Evolutionary conservation across 352 stramenopile species (phyloP), one percentile per base, ranked within the genome.

Genomic region (Pythium monospermum): DNA sequence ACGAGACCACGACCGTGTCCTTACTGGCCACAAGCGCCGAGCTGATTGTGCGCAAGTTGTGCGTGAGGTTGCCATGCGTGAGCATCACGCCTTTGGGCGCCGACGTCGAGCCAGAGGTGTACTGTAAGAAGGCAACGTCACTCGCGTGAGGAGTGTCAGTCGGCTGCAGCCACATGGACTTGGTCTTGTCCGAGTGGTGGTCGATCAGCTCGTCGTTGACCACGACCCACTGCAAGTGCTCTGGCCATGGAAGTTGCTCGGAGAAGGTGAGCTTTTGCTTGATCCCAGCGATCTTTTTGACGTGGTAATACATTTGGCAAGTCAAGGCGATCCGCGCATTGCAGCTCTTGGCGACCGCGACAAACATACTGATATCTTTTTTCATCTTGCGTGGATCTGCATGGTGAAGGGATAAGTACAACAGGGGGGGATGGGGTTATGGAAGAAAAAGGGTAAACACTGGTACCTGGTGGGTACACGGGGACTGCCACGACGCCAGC

Each of bases 1-100:
- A 99, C 19, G 88, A 98, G 4, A 98, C 96, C 15, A 98, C 94
- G 4, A 98, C 76, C 0, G 96, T 99, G 37, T 96, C 80, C 22
- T 76, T 8, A 94, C 95, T 42, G 90, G 72, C 22, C 8, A 59
- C 56, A 3, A 99, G 63, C 36, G 95, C 95, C 16, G 70, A 85
- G n/a, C 92, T 95, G 56, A 99, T 99, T 15, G 91, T 94, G 26
- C 73, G 75, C 16, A 99, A 68, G 64, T 99, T 99, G 79, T 99
- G 93, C 27, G 90, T 89, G 27, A 99, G 61, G 65, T 99, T 99
- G 2, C 73, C 76, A 68, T 99, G 95, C 2, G 95, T 96, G 27
- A 99, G 94, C 69, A 98, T 91, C 6, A 99, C 97, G 38, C 97
- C 97, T 73, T 99, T 99, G 19, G 97, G 97, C 13, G 87, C 75